A percentile compares a stretch with the other conserved stretches of the same genome.
Conservation (phyloP, 2,329 filamentous ascomycete species). For the Trichoderma brevicompactum region DNA sequence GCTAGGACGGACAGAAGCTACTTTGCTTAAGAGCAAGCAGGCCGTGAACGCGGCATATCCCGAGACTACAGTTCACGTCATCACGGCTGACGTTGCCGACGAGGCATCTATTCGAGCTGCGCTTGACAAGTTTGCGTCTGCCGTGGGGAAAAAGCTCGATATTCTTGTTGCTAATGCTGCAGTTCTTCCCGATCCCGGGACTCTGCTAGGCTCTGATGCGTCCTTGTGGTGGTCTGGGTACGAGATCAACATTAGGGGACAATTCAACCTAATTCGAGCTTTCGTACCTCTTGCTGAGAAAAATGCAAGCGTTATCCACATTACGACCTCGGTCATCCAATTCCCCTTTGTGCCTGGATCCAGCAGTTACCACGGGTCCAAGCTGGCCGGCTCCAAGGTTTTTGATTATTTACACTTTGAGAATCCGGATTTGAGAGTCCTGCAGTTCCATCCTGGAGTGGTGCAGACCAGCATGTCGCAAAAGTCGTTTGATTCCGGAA, state of each 20-base stretch:
- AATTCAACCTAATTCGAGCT: slow-evolving; percentile 39
- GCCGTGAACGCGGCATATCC: slow-evolving; percentile 52
- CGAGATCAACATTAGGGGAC: slow-evolving; percentile 40
- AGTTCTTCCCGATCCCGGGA: slow-evolving; percentile 31
- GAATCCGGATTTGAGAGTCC: slow-evolving; percentile 45
- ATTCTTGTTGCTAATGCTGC: slow-evolving; percentile 45
- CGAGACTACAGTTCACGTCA: slow-evolving; percentile 50
- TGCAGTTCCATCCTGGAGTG: slow-evolving; percentile 50
- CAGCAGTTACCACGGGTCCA: slow-evolving; percentile 48
- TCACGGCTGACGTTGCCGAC: slow-evolving; percentile 41
- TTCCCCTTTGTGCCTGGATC: slow-evolving; percentile 38
- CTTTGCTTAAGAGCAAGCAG: slow-evolving; percentile 42
- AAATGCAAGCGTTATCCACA: slow-evolving; percentile 36
- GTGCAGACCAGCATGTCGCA: slow-evolving; percentile 40
- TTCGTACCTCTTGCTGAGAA: slow-evolving; percentile 36
- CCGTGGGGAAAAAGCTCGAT: slow-evolving; percentile 41
- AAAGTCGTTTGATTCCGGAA: slow-evolving; percentile 29
- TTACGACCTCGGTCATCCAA: slow-evolving; percentile 34
- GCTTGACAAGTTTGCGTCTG: slow-evolving; percentile 31
- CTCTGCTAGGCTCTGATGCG: slow-evolving; percentile 32
- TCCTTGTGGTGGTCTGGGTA: slow-evolving; percentile 37
- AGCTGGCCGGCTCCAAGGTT: slow-evolving; percentile 45
- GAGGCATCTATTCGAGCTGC: slow-evolving; percentile 30
- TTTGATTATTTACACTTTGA: slow-evolving; percentile 48
- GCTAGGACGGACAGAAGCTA: slow-evolving; percentile 44